Evolutionary conservation across 164 flowering plant species (phyloP).

Genomic region (Berberis vulgaris): DNA sequence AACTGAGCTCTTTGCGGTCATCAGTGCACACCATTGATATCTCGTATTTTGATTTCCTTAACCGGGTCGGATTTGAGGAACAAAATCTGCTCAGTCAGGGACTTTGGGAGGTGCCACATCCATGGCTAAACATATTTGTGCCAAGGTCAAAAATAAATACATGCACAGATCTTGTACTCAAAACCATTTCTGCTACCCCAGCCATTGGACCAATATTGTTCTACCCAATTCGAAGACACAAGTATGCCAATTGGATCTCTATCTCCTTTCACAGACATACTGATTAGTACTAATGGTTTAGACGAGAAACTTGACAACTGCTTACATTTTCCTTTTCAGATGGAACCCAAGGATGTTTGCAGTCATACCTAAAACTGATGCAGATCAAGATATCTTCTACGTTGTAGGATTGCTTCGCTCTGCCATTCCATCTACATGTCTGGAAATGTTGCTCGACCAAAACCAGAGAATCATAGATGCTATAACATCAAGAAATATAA

Average conservation of each 20-base stretch:
- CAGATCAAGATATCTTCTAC: too few relatives aligned
- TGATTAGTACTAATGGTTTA: too few relatives aligned
- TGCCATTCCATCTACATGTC: too few relatives aligned
- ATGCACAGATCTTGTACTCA: conserved; percentile 22
- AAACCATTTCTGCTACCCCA: conserved; percentile 21
- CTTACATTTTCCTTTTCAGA: too few relatives aligned
- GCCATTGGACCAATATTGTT: conserved; percentile 27
- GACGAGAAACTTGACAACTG: too few relatives aligned
- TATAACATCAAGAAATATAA: too few relatives aligned
- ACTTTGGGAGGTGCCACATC: conserved; percentile 41
- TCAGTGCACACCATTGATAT: conserved; percentile 17
- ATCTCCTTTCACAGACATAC: background rate
- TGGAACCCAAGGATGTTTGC: too few relatives aligned
- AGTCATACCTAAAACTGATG: too few relatives aligned
- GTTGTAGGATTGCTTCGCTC: too few relatives aligned
- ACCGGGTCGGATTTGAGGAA: conserved; percentile 31
- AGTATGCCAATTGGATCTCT: conserved; percentile 24
- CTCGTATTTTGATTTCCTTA: conserved; percentile 30
- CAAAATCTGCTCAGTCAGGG: conserved; percentile 18
- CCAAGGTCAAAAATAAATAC: conserved; percentile 23
- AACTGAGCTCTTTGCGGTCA: conserved; percentile 19
- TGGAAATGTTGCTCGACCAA: too few relatives aligned
- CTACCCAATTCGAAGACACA: conserved; percentile 29
- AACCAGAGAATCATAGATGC: too few relatives aligned
- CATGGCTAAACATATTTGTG: conserved; percentile 42